These are phyloP conservation scores for Diutina mesorugosa DNA, from an alignment of 1,139 yeast species.

Conservation along the genomic window DNA sequence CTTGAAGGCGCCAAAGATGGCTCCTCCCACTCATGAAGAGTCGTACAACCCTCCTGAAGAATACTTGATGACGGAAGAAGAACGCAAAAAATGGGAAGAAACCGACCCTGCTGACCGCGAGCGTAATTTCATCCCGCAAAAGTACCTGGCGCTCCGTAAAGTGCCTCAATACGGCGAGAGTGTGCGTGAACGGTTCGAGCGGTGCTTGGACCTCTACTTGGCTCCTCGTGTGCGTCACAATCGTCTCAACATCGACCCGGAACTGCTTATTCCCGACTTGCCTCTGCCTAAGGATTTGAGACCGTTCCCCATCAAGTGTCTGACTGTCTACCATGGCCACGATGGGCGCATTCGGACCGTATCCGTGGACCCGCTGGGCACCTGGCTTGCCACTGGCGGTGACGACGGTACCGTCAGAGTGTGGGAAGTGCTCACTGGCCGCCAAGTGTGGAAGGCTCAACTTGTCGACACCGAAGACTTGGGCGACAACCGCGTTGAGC, in stretches of 20 bases:
- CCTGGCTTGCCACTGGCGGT: conserved; percentile 95
- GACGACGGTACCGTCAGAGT: conserved; percentile 94
- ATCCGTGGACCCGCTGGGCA: conserved; percentile 79
- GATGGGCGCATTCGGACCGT: conserved; percentile 69
- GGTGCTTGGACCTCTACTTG: conserved; percentile 83
- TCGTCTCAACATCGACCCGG: conserved; percentile 90
- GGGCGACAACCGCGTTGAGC: conserved; percentile 66
- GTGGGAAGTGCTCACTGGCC: conserved; percentile 93
- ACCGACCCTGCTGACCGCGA: conserved; percentile 71
- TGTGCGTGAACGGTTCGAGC: conserved; percentile 83
- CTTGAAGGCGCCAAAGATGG: conserved; percentile 84
- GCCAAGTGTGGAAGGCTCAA: conserved; percentile 67
- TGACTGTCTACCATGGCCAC: conserved; percentile 79
- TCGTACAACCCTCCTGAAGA: conserved; percentile 97
- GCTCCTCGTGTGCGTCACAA: conserved; percentile 95
- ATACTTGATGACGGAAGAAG: conserved; percentile 72
- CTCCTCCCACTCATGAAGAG: conserved; percentile 96
- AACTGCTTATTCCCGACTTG: conserved; percentile 85
- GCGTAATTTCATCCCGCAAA: conserved; percentile 69
- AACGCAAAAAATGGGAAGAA: conserved; percentile 57
- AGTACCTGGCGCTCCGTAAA: conserved; percentile 68
- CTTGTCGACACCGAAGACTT: conserved; percentile 37
- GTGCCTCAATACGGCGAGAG: conserved; percentile 89
- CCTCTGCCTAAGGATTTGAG: conserved; percentile 95
- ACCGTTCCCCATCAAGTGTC: conserved; percentile 94